A percentile compares a stretch with the other conserved stretches of the same genome.
phyloP scores from a whole-genome alignment of 2,329 filamentous ascomycete genomes.

The Penicillium sp. region DNA sequence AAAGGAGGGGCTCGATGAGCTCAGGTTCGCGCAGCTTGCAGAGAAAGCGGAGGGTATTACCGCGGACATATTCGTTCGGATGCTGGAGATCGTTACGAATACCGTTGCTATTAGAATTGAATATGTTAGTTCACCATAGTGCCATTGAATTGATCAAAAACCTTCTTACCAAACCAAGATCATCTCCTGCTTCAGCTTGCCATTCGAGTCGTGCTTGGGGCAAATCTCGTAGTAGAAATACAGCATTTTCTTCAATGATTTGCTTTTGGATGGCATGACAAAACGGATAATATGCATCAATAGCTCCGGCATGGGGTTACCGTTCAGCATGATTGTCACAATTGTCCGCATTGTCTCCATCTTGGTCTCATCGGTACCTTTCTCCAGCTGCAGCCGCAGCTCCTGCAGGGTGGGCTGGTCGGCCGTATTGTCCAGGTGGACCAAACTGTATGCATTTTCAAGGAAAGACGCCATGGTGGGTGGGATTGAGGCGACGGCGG shows the following conservation, averaged over 20 bases:
- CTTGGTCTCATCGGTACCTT: slow-evolving; percentile 87
- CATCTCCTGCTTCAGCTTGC: slow-evolving; percentile 99
- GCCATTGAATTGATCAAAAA: slow-evolving; percentile 4
- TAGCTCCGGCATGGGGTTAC: slow-evolving; percentile 87
- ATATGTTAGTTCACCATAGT: slow-evolving; percentile 13
- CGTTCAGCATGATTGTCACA: slow-evolving; percentile 95
- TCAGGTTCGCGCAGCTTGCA: slow-evolving; percentile 94
- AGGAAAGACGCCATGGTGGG: slow-evolving; percentile 85
- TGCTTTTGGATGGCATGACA: slow-evolving; percentile 97
- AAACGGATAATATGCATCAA: slow-evolving; percentile 99
- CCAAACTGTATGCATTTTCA: slow-evolving; percentile 90
- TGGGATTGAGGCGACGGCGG: slow-evolving; percentile 21
- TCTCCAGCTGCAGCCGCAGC: slow-evolving; percentile 86
- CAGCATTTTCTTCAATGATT: slow-evolving; percentile 91
- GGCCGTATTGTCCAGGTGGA: slow-evolving; percentile 94
- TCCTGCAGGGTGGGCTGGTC: slow-evolving; percentile 88
- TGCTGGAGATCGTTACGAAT: slow-evolving; percentile 97
- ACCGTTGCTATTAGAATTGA: slow-evolving; percentile 63
- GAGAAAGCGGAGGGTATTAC: slow-evolving; percentile 95
- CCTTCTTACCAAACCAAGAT: slow-evolving; percentile 84
- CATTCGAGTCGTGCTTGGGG: slow-evolving; percentile 83
- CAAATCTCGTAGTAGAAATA: slow-evolving; percentile 99
- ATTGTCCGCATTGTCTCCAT: slow-evolving; percentile 95
- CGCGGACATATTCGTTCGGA: slow-evolving; percentile 95
- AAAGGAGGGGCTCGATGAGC: slow-evolving; percentile 90